Percentiles rank a stretch among this genome's conserved stretches.
phyloP scores from a whole-genome alignment of 2,329 filamentous ascomycete genomes.

The Amesomyces nigricolor region DNA sequence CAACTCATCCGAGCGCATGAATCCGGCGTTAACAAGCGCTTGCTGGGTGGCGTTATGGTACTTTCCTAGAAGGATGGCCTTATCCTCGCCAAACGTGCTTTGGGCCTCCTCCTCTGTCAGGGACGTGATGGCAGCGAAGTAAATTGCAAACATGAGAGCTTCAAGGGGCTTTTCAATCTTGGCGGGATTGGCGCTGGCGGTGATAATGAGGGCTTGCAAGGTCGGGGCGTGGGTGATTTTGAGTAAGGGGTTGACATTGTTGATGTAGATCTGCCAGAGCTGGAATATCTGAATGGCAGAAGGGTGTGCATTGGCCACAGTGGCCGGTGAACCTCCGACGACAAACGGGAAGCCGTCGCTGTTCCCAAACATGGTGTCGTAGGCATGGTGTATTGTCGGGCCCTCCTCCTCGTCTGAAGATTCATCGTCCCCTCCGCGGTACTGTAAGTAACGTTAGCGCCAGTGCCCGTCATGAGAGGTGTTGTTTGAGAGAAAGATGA shows the following conservation, averaged over 20 bases:
- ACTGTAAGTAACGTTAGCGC: conserved; percentile 34
- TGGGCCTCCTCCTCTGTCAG: conserved; percentile 50
- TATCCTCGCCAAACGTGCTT: conserved; percentile 48
- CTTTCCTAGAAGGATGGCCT: conserved; percentile 43
- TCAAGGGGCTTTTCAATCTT: conserved; percentile 54
- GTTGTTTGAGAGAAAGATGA: not conserved
- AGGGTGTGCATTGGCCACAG: conserved; percentile 47
- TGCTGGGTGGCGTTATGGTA: conserved; percentile 57
- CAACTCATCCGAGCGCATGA: conserved; percentile 61
- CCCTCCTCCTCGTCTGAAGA: conserved; percentile 54
- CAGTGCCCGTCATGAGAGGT: not conserved
- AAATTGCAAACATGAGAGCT: conserved; percentile 63
- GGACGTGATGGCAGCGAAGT: conserved; percentile 53
- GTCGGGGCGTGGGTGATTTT: conserved; percentile 64
- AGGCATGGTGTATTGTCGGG: conserved; percentile 52
- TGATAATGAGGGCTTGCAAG: conserved; percentile 58
- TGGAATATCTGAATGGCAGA: conserved; percentile 55
- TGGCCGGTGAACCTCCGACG: conserved; percentile 40
- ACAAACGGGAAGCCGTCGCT: conserved; percentile 54
- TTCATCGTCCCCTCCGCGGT: conserved; percentile 43
- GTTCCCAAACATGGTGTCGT: conserved; percentile 53
- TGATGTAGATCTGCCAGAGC: conserved; percentile 64
- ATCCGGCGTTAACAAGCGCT: conserved; percentile 59
- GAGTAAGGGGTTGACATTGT: conserved; percentile 63
- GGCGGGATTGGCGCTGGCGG: conserved; percentile 51